Evolutionary conservation across 495 filamentous ascomycete species (phyloP), one percentile per base, ranked within the genome.

Genomic region (Patellaria atrata): DNA sequence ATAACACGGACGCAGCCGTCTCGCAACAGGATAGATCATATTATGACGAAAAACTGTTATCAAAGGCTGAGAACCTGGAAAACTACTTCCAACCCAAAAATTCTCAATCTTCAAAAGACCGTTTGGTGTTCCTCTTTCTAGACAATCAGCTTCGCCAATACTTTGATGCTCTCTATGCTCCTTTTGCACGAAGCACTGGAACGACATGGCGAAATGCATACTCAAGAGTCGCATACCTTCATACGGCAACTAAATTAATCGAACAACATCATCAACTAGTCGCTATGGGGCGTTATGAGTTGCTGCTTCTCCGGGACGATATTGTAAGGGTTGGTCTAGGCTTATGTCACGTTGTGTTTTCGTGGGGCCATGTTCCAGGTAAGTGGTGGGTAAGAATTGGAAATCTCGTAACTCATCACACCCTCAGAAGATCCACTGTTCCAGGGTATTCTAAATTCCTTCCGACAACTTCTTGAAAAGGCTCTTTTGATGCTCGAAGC

Each of bases 101-200:
- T n/a, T n/a, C n/a, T n/a, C n/a, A n/a, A n/a, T n/a, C n/a, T n/a
- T n/a, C n/a, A n/a, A n/a, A n/a, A n/a, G n/a, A n/a, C n/a, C n/a
- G n/a, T n/a, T n/a, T n/a, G n/a, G n/a, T n/a, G n/a, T n/a, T n/a
- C n/a, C n/a, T 40, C 5, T 19, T 49, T 12, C 37, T 49, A n/a
- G 35, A 38, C 17, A 22, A 44, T 15, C 45, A 49, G 22, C 37
- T 49, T n/a, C 45, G 35, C 7, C 45, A 49, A 17, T 44, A 36
- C 19, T 35, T 44, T 3, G 15, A 44, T 22, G 39, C 45, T 3
- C 33, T 49, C 9, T 41, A 49, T 21, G 14, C 8, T n/a, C 45
- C 45, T 2, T 49, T 39, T 25, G 37, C 45, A 2, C 40, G 23
- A 13, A 28, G 41, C 14, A 41, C 45, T 3, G 12, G 33, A 6